Evolutionary conservation across 352 stramenopile species (phyloP), one percentile per base, ranked within the genome.

Genomic region (Globisporangium viniferum): DNA sequence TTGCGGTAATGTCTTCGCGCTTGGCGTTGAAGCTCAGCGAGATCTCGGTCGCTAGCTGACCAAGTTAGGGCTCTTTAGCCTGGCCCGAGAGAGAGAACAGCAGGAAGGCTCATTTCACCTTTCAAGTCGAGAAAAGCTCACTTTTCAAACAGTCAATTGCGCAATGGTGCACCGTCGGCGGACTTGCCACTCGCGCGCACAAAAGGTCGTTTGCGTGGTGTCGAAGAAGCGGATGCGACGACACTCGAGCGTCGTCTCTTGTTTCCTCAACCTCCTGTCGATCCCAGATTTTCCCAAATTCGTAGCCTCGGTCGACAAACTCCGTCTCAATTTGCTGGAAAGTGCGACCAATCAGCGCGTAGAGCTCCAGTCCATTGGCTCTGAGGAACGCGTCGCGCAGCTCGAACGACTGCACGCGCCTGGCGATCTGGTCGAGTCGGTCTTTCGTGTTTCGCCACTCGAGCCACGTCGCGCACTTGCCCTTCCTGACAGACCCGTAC

Each of bases 311-410:
- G 1, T 35, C 22, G 6, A n/a, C 36, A 18, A 68, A 68, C 7
- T 53, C 53, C 0, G 14, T n/a, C 18, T 68, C 62, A 24, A 68
- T 62, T 12, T 44, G 53, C 36, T 62, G 51, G 20, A 68, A 68
- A 15, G 62, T 68, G 8, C 29, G 2, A 4, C 15, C 51, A 3
- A 68, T 48, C 9, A 51, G 36, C 6, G 24, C 18, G 36, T 46
- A 55, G 36, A 68, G 53, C 24, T 44, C 53, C 2, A 57, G 24
- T 6, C 62, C 62, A 5, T 62, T 36, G 24, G 18, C 62, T 12
- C 10, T 9, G 12, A 68, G 1, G 14, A 68, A n/a, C 1, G 53
- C 53, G 12, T 24, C 29, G 6, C 39, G 62, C 12, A 68, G 27
- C 36, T 49, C 62, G 5, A 29, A 39, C n/a, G 62, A 35, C 7